phyloP scores from a whole-genome alignment of 495 filamentous ascomycete species.

The Cercophora newfieldiana region DNA sequence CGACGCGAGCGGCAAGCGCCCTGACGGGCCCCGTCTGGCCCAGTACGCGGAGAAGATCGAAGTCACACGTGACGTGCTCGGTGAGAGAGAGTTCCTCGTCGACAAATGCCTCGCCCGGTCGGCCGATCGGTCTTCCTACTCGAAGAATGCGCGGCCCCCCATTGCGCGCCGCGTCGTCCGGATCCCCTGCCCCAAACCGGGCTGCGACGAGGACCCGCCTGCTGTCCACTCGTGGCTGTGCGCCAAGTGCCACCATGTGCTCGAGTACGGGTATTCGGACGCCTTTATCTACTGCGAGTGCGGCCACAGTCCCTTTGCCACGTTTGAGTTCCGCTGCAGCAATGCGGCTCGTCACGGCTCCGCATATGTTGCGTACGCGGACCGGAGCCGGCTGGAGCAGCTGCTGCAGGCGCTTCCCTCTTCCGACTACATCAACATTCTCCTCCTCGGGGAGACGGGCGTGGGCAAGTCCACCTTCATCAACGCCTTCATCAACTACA shows the following conservation, averaged over 20 bases:
- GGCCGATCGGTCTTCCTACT: constrained; percentile 12
- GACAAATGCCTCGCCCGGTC: constrained; percentile 28
- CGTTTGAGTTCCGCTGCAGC: constrained; percentile 36
- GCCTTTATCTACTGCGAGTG: constrained; percentile 42
- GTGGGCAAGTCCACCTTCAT: constrained; percentile 51
- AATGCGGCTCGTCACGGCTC: constrained; percentile 24
- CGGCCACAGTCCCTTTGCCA: constrained; percentile 26
- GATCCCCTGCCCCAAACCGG: constrained; percentile 32
- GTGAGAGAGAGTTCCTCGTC: constrained; percentile 19
- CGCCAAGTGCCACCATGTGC: constrained; percentile 22
- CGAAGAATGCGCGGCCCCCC: constrained; percentile 16
- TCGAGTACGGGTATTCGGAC: constrained; percentile 39
- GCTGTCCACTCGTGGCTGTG: constrained; percentile 35
- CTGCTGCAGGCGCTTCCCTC: not conserved
- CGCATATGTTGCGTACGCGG: not conserved
- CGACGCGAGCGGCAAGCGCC: constrained; percentile 15
- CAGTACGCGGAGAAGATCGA: constrained; percentile 19
- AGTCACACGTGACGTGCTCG: constrained; percentile 24
- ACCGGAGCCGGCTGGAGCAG: not conserved
- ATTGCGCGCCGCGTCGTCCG: constrained; percentile 29
- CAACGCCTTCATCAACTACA: constrained; percentile 49
- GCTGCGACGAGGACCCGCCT: constrained; percentile 25
- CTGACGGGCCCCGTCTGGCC: constrained; percentile 15
- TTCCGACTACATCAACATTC: constrained; percentile 40
- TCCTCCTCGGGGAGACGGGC: constrained; percentile 48